Conservation (phyloP, 2,329 filamentous ascomycete species). For the Aspergillus alliaceus region DNA sequence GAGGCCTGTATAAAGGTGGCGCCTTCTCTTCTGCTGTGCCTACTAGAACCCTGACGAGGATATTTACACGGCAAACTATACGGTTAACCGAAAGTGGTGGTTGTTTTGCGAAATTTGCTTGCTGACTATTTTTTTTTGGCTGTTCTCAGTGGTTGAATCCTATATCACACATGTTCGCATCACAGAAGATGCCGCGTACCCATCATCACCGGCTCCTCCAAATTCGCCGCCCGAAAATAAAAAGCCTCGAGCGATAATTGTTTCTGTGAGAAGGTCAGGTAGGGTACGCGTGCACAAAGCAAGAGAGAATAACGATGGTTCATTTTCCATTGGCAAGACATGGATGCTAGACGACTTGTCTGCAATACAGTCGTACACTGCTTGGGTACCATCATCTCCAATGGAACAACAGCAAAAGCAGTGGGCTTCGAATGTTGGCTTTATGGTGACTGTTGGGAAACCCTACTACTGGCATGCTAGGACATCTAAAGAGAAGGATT, state of each 20-base stretch:
- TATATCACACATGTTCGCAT: slow-evolving; percentile 98
- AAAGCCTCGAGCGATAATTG: slow-evolving; percentile 87
- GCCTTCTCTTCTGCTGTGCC: neutral
- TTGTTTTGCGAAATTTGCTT: neutral
- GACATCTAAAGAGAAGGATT: slow-evolving; percentile 94
- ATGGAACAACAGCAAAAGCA: slow-evolving; percentile 63
- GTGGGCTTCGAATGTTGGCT: slow-evolving; percentile 82
- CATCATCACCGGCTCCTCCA: slow-evolving; percentile 80
- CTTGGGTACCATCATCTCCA: slow-evolving; percentile 57
- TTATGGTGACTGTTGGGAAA: slow-evolving; percentile 85
- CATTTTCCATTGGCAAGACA: slow-evolving; percentile 96
- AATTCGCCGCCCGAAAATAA: slow-evolving; percentile 71
- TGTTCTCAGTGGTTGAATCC: slow-evolving; percentile 71
- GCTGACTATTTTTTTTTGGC: slow-evolving; percentile 23
- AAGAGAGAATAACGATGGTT: slow-evolving; percentile 88
- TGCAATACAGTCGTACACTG: slow-evolving; percentile 77
- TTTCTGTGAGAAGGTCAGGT: slow-evolving; percentile 88
- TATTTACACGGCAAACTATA: neutral
- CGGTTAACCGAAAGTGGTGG: neutral
- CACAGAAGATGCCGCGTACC: slow-evolving; percentile 79
- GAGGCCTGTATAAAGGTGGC: neutral
- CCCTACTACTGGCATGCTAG: slow-evolving; percentile 97
- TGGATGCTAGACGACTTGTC: slow-evolving; percentile 93
- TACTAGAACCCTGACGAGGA: neutral
- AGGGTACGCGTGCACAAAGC: slow-evolving; percentile 95